Evolutionary conservation across 2,329 filamentous ascomycete genomes (phyloP), one percentile per base, ranked within the genome.

Genomic region (Aspergillus eucalypticola): DNA sequence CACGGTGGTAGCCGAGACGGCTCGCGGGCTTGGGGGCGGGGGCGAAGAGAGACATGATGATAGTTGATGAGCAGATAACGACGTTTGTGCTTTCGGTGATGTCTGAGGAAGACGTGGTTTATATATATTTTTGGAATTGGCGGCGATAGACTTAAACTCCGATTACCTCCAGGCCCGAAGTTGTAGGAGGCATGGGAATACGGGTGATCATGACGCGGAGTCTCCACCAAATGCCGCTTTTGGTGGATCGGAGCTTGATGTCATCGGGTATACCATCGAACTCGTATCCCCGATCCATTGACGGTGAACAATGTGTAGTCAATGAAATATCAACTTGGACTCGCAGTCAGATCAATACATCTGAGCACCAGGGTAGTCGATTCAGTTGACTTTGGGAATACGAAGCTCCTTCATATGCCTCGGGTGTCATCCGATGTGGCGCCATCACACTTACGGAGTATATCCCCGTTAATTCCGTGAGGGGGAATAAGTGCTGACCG

Each of bases 1-100:
- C 74, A 5, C 88, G 85, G 67, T 90, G 88, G 56, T 85, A 82
- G 61, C 80, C 86, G 63, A 90, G 75, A 52, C 85, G 82, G 58
- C 86, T 87, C 73, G 84, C 81, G n/a, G 85, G 81, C 1, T 79
- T 72, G 7, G 82, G 77, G 7, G 82, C 78, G 17, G 76, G 78
- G 15, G 52, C 54, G 58, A 71, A 73, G 25, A 67, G 13, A 19
- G 66, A 54, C 58, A 60, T 60, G 19, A 44, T 44, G 41, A 7
- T 23, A 44, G 8, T 1, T 5, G 10, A 19, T 15, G 1, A 17
- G 39, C 4, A 17, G 2, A 5, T 17, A 42, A 42, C 8, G 11
- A 19, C 2, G 41, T 8, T 23, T 5, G 5, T 44, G 17, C 8
- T 13, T 7, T 42, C 4, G 2, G 13, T 15, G 13, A 23, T 23